Conservation (phyloP, 1,284 basidiomycete genomes). For the Peniophora sp. region DNA sequence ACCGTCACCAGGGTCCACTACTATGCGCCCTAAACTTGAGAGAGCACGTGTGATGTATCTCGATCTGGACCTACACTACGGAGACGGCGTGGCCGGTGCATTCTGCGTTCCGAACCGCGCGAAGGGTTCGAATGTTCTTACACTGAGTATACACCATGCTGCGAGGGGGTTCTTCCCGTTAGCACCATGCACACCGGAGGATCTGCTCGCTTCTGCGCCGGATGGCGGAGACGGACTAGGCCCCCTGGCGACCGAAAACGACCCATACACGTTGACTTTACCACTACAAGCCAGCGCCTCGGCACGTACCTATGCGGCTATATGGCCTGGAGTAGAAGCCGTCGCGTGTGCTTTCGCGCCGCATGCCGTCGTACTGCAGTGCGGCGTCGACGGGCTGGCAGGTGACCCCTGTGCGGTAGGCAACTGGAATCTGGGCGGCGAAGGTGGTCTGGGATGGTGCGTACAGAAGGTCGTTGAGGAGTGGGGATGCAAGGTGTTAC, state of each 20-base stretch:
- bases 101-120: conserved; percentile 41
- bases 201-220: conserved; percentile 39
- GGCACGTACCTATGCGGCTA: conserved; percentile 44
- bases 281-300: conserved; percentile 68
- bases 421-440: conserved; percentile 64
- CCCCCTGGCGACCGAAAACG: conserved; percentile 24
- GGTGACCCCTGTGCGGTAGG: conserved; percentile 76
- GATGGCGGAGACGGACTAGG: conserved; percentile 13
- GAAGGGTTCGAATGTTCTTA: conserved; percentile 52
- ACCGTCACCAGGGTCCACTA: neutral
- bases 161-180: conserved; percentile 80
- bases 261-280: conserved; percentile 72
- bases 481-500: conserved; percentile 55
- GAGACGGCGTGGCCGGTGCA: conserved; percentile 80
- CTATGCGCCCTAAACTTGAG: conserved; percentile 22
- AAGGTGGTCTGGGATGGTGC: conserved; percentile 69
- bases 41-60: conserved; percentile 75
- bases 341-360: conserved; percentile 63
- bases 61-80: conserved; percentile 89
- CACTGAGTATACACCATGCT: conserved; percentile 79
- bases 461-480: conserved; percentile 42
- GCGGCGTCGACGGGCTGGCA: conserved; percentile 80
- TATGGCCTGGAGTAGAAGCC: conserved; percentile 59
- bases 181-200: conserved; percentile 25
- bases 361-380: conserved; percentile 78